Base-by-base conservation (phyloP, 2,329 filamentous ascomycete genomes). In the Rhexocercosporidium sp. region DNA sequence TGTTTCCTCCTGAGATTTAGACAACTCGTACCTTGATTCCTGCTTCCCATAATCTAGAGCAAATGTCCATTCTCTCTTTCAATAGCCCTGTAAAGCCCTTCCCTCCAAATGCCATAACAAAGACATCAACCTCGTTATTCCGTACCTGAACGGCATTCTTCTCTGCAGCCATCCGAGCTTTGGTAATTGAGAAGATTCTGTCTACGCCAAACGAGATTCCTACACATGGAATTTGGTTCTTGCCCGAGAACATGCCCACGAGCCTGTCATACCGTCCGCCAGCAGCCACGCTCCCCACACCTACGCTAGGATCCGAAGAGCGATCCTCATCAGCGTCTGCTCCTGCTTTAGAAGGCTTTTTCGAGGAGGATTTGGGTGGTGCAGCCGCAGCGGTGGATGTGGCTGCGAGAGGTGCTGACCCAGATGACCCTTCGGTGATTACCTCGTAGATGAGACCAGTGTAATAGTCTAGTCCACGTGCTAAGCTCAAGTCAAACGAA, bases 121-220 rank as follows among this genome's bases (percentile, higher is more conserved):
- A 97, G 54, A 94, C 94, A 76, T 98, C 94, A 2, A 94, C 90
- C 74, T 96, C 92, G 75, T 90, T 93, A 71, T 85, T 84, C 70
- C 92, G 84, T 62, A 89, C 81, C 34, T 81, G 73, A 22, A 84
- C 79, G n/a, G 81, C 79, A 64, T 82, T 85, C 74, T 86, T 84
- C 66, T 88, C 86, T 66, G 85, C 86, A 69, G 87, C 88, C 78
- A 93, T 85, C 59, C 90, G 86, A 14, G 92, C 90, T 79, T 97
- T 94, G 71, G 91, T 93, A 76, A 97, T 94, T 74, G 92, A 93
- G 82, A 97, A 97, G 76, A 98, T 97, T 74, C 95, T 90, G 80
- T 98, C 95, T 59, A 97, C 93, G 64, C 95, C 95, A 77, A 98
- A 97, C 1, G 94, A 97, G 73, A 97, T 92, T 70, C 92, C 92